Base-by-base conservation (phyloP, 495 filamentous ascomycete species). In the Usnea hakonensis region DNA sequence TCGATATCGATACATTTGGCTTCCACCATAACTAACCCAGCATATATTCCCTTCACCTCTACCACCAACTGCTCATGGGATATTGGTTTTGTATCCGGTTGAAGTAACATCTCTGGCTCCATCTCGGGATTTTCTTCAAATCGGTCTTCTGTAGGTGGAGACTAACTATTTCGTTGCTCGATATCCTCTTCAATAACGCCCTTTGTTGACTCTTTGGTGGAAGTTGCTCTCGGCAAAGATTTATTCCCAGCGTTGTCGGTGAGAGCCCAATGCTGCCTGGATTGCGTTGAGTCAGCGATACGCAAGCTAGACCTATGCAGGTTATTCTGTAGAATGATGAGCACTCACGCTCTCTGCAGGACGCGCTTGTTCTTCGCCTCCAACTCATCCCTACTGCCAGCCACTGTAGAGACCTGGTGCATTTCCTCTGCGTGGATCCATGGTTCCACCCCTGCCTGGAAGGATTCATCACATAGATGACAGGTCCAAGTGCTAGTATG, bases 61-160 rank as follows among this genome's bases (percentile, higher is more conserved):
- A 68, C 61, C n/a, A 85, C 80, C 7, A 91, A 77, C 69, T 91
- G 85, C 19, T 90, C 87, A 62, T 90, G 83, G 14, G 85, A 86
- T 40, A 91, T 89, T 16, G 84, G 79, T 52, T 83, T 72, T n/a
- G 85, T 86, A 56, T 87, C 82, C n/a, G 79, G 83, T 66, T 89
- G 85, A 37, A 69, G 69, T 13, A 78, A 67, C 69, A 78, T 76
- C 30, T 69, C 64, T 32, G 68, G 60, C 5, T 67, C 35, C 40
- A 43, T 43, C 40, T 43, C 19, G 2, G 10, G 16, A 43, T 43
- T 3, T 3, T 43, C 3, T 43, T 26, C 10, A 10, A n/a, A 43
- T 43, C 17, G 40, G 40, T 10, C 40, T n/a, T 43, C 40, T 43
- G 21, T n/a, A 10, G 40, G 40, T 43, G 40, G 19, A 43, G 35